Evolutionary conservation across 176 grass and related monocot species (phyloP).

Genomic region (Chloris gayana): DNA sequence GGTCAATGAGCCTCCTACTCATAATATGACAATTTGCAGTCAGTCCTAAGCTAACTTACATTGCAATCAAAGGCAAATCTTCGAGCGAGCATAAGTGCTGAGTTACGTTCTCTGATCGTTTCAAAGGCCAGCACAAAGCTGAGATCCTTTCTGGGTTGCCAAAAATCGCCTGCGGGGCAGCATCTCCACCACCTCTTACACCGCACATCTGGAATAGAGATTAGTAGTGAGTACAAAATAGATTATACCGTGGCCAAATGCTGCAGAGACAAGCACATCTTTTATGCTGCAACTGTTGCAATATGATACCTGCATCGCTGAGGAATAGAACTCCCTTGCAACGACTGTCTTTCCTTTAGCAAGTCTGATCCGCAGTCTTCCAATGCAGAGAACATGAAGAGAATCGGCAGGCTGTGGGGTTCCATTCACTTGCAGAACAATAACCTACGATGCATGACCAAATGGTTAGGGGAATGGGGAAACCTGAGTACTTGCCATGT

Average conservation of each 20-base stretch:
- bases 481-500: not conserved
- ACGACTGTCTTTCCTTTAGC: constrained; percentile 49
- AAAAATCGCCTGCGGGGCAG: constrained; percentile 53
- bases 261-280: not conserved
- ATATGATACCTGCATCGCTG: constrained; percentile 56
- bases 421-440: constrained; percentile 73
- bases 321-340: constrained; percentile 77
- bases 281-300: not conserved
- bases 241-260: not conserved
- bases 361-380: constrained; percentile 73
- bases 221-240: not conserved
- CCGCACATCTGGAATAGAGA: constrained; percentile 59
- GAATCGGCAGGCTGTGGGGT: constrained; percentile 42
- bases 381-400: constrained; percentile 62
- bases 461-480: not conserved
- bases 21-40: not conserved
- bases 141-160: constrained; percentile 65
- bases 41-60: constrained; percentile 41
- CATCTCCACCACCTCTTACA: constrained; percentile 73
- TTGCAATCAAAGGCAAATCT: constrained; percentile 84
- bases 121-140: constrained; percentile 72
- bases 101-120: constrained; percentile 73
- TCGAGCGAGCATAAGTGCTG: constrained; percentile 69
- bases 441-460: constrained; percentile 46
- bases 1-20: not conserved